A percentile compares a stretch with the other conserved stretches of the same genome.
Evolutionary conservation across 2,329 filamentous ascomycete genomes (phyloP).

Genomic region (Escovopsis weberi): DNA sequence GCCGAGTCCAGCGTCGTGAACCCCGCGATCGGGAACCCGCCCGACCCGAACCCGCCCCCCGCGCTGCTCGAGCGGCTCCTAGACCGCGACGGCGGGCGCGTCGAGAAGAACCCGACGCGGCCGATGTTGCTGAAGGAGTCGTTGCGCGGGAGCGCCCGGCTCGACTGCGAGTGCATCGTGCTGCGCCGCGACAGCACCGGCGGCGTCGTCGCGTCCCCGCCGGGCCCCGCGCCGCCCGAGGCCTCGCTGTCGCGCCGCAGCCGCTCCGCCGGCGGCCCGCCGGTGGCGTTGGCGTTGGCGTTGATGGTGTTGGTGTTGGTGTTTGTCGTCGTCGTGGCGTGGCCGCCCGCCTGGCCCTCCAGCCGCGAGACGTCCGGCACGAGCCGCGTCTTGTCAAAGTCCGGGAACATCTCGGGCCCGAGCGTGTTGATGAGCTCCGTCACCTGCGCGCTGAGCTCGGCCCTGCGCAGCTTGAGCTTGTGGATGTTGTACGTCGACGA

Average conservation of each 20-base stretch:
- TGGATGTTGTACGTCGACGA: conserved; percentile 72
- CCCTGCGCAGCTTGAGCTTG: conserved; percentile 58
- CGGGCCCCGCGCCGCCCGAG: conserved; percentile 19
- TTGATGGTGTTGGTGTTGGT: not conserved
- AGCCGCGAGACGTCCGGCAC: conserved; percentile 39
- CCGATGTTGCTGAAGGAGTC: conserved; percentile 90
- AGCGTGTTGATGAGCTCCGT: conserved; percentile 90
- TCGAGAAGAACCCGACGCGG: conserved; percentile 79
- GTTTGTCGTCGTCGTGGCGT: too few species aligned
- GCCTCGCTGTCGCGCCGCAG: conserved; percentile 34
- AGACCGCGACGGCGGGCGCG: conserved; percentile 68
- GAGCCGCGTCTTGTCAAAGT: conserved; percentile 70
- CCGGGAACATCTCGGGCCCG: conserved; percentile 91
- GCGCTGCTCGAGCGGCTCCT: conserved; percentile 56
- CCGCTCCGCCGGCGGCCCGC: conserved; percentile 9
- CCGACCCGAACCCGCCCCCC: conserved; percentile 45
- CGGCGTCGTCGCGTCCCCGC: conserved; percentile 23
- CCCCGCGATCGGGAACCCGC: conserved; percentile 50
- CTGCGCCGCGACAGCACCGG: conserved; percentile 29
- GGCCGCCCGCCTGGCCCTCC: conserved; percentile 9
- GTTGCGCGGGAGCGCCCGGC: conserved; percentile 56
- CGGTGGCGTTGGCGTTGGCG: too few species aligned
- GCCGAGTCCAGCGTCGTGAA: conserved; percentile 55
- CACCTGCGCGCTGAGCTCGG: conserved; percentile 63
- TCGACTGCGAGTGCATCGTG: conserved; percentile 33